phyloP scores from a whole-genome alignment of 176 grass and related monocot species.

The Microstegium vimineum region DNA sequence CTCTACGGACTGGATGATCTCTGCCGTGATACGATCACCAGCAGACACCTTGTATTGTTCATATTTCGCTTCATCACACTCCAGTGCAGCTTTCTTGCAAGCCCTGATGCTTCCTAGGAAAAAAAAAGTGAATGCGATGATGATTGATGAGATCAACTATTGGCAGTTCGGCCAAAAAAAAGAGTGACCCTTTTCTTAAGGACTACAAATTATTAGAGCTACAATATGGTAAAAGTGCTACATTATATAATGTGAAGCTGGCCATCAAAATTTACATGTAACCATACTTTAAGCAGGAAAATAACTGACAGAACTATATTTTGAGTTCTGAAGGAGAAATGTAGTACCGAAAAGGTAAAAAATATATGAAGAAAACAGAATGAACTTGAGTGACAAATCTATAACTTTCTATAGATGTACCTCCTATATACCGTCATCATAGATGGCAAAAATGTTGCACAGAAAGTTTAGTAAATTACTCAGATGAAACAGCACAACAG shows the following conservation, averaged over 20 bases:
- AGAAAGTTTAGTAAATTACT: not conserved
- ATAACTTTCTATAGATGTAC: not conserved
- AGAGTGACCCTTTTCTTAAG: no score
- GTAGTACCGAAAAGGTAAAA: not conserved
- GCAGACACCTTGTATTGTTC: conserved; percentile 37
- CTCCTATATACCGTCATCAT: not conserved
- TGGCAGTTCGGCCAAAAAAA: not conserved
- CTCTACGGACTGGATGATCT: conserved; percentile 22
- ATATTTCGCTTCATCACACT: conserved; percentile 56
- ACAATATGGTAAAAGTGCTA: not conserved
- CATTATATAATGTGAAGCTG: not conserved
- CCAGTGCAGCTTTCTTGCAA: conserved; percentile 54
- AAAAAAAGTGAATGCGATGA: not conserved
- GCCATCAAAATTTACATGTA: not conserved
- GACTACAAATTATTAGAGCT: not conserved
- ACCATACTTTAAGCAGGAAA: not conserved
- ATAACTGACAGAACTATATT: not conserved
- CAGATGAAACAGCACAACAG: not conserved
- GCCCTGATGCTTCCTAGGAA: conserved; percentile 47
- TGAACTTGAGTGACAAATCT: not conserved
- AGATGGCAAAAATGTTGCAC: not conserved
- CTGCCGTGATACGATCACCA: conserved; percentile 17
- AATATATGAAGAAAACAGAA: not conserved
- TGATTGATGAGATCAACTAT: not conserved
- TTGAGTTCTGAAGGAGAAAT: not conserved